These are phyloP conservation scores for Pseudonectria buxi DNA, from an alignment of 2,329 filamentous ascomycete genomes.

Conservation along the genomic window DNA sequence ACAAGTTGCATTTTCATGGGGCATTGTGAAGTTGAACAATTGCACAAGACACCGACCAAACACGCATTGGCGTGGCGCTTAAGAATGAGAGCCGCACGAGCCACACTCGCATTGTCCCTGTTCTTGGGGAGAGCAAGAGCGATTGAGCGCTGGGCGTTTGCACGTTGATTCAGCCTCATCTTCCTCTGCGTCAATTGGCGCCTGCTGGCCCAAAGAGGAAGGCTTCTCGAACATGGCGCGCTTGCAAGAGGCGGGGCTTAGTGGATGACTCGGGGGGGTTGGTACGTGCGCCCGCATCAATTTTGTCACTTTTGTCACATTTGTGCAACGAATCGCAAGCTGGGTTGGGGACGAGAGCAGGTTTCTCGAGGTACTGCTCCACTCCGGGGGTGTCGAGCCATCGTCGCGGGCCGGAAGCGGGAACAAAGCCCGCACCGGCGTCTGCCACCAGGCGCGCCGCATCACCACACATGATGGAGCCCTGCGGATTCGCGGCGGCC, in stretches of 20 bases:
- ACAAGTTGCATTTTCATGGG: too few species aligned
- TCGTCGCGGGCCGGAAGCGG: slow-evolving; percentile 15
- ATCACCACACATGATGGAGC: background rate
- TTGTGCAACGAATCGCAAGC: slow-evolving; percentile 18
- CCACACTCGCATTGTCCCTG: too few species aligned
- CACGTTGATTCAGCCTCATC: too few species aligned
- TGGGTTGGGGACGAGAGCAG: slow-evolving; percentile 19
- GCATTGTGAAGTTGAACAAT: slow-evolving; percentile 1
- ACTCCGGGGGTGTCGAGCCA: slow-evolving; percentile 14
- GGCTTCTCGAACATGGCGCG: slow-evolving; percentile 19
- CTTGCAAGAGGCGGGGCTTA: slow-evolving; percentile 6
- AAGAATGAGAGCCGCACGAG: background rate
- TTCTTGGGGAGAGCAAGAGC: too few species aligned
- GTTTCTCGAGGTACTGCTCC: slow-evolving; percentile 6
- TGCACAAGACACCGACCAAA: too few species aligned
- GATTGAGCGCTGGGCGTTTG: too few species aligned
- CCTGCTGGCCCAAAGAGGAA: slow-evolving; percentile 10
- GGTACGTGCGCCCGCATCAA: slow-evolving; percentile 20
- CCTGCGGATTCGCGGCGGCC: slow-evolving; percentile 10
- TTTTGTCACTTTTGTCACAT: too few species aligned
- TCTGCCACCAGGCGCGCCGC: slow-evolving; percentile 11
- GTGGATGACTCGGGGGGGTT: background rate
- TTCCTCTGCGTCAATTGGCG: background rate
- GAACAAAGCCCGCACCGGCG: slow-evolving; percentile 13
- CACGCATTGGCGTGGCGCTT: slow-evolving; percentile 3